A percentile compares a stretch with the other conserved stretches of the same genome.
Conservation (phyloP, 169 alveolate genomes). For the Plasmodium knowlesi region DNA sequence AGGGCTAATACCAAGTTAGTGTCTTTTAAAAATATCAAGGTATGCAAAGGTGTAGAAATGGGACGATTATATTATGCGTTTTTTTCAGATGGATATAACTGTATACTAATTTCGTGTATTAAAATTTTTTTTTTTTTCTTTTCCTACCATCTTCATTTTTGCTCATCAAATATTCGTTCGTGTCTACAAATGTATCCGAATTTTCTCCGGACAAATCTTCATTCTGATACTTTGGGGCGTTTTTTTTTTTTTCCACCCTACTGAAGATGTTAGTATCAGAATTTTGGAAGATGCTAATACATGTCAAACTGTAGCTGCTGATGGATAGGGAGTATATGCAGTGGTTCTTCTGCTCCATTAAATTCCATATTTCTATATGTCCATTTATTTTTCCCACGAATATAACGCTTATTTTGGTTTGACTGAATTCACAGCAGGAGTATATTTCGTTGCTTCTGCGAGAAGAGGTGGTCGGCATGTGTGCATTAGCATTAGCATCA, state of each 20-base stretch:
- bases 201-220: not conserved
- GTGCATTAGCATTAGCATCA: no score
- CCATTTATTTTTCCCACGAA: slow-evolving; percentile 71
- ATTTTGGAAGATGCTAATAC: slow-evolving; percentile 55
- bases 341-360: slow-evolving; percentile 45
- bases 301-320: slow-evolving; percentile 67
- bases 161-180: slow-evolving; percentile 60
- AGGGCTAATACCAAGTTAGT: not conserved
- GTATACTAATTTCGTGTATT: not conserved
- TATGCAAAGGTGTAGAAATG: not conserved
- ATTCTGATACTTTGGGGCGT: not conserved
- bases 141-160: slow-evolving; percentile 68
- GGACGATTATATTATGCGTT: not conserved
- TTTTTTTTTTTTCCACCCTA: slow-evolving; percentile 16
- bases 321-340: slow-evolving; percentile 47
- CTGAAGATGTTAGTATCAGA: slow-evolving; percentile 8
- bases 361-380: slow-evolving; percentile 75
- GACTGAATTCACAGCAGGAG: slow-evolving; percentile 74
- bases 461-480: not conserved
- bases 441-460: slow-evolving; percentile 69
- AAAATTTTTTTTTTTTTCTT: slow-evolving; percentile 1
- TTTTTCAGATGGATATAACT: not conserved
- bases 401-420: slow-evolving; percentile 59
- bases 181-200: slow-evolving; percentile 50
- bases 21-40: not conserved